phyloP scores from a whole-genome alignment of 176 grass and related monocot species.

The Hordeum marinum region DNA sequence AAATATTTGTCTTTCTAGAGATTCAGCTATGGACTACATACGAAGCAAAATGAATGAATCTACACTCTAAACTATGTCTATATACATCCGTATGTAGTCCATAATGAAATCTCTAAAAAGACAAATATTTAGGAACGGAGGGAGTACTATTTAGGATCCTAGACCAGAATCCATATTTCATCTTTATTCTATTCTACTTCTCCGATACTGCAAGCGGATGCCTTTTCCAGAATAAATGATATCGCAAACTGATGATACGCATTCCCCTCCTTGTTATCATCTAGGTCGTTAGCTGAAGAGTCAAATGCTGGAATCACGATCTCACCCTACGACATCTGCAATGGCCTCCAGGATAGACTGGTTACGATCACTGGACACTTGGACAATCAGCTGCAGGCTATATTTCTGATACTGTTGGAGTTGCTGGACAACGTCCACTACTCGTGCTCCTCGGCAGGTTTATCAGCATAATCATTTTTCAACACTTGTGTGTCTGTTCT shows the following conservation, averaged over 20 bases:
- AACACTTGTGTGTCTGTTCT: background rate
- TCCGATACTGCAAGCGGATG: background rate
- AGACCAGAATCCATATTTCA: background rate
- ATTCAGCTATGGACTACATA: no score
- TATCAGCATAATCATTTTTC: background rate
- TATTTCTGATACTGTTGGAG: background rate
- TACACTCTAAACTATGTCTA: no score
- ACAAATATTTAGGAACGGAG: no score
- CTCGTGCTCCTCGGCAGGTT: background rate
- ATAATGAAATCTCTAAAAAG: no score
- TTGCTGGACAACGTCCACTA: background rate
- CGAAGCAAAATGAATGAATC: no score
- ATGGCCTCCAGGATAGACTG: background rate
- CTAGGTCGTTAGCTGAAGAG: background rate
- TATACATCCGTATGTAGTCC: no score
- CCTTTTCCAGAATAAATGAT: no score
- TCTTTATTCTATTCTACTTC: background rate
- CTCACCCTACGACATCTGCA: background rate
- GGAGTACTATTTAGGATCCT: background rate
- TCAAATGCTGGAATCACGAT: background rate
- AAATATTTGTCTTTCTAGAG: no score
- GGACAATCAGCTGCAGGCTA: background rate
- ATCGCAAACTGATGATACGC: background rate
- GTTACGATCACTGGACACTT: background rate
- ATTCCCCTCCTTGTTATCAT: background rate